A percentile compares a stretch with the other conserved stretches of the same genome.
phyloP scores from a whole-genome alignment of 495 filamentous ascomycete genomes.

The Ramalina intermedia region DNA sequence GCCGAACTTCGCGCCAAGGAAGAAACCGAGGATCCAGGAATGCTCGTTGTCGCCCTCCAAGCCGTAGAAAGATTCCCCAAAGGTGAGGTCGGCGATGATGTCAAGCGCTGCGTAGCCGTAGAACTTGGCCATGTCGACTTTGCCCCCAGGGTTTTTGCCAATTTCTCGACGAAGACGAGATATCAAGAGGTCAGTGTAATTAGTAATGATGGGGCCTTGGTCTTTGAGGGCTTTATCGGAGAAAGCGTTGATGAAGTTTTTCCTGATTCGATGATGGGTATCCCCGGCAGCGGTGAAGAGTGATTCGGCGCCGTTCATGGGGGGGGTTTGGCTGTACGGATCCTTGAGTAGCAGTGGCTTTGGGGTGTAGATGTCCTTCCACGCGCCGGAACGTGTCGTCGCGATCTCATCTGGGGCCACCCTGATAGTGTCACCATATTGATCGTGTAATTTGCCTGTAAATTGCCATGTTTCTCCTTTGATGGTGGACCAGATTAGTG shows the following conservation, averaged over 20 bases:
- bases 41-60: conserved; percentile 4
- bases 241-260: conserved; percentile 11
- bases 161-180: background rate
- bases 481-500: conserved; percentile 5
- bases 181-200: conserved; percentile 10
- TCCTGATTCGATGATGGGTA: conserved; percentile 5
- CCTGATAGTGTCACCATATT: conserved; percentile 34
- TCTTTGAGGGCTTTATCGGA: conserved; percentile 14
- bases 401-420: conserved; percentile 33
- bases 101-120: conserved; percentile 8
- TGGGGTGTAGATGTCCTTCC: conserved; percentile 9
- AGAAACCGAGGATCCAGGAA: conserved; percentile 9
- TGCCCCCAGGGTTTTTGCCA: background rate
- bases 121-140: conserved; percentile 8
- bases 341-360: conserved; percentile 6
- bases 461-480: conserved; percentile 2
- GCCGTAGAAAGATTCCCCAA: conserved; percentile 7
- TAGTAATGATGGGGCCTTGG: conserved; percentile 8
- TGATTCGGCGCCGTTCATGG: conserved; percentile 8
- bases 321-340: conserved; percentile 6
- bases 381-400: conserved; percentile 7
- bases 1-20: conserved; percentile 10
- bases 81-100: conserved; percentile 10
- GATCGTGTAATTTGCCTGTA: conserved; percentile 15
- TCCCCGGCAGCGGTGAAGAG: conserved; percentile 9